phyloP scores from a whole-genome alignment of 208 protist genomes.

The Sergeia podlipaevii region DNA sequence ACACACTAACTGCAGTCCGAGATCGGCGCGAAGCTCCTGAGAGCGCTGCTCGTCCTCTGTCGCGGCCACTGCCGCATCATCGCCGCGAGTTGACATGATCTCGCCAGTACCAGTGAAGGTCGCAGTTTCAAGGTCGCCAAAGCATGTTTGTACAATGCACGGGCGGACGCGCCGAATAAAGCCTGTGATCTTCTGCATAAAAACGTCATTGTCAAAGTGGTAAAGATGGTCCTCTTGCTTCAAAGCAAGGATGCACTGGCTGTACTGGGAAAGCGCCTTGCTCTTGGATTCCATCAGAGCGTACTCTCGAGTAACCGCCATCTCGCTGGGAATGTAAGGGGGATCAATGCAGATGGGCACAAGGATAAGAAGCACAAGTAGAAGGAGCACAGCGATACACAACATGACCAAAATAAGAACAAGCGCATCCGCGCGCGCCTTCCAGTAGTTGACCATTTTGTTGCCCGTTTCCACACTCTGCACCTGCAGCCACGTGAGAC shows the following conservation, averaged over 20 bases:
- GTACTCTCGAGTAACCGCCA: no score
- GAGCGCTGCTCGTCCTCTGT: not conserved
- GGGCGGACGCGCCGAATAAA: constrained; percentile 1
- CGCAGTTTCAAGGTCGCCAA: constrained; percentile 16
- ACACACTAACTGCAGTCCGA: constrained; percentile 3
- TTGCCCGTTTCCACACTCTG: no score
- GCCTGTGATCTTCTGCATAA: not conserved
- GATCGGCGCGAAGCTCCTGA: constrained; percentile 3
- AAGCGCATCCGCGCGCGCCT: no score
- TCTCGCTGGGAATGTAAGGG: no score
- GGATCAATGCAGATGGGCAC: no score
- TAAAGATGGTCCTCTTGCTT: not conserved
- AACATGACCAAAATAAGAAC: no score
- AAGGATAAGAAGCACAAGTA: no score
- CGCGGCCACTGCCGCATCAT: not conserved
- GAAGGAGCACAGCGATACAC: no score
- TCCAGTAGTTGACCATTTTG: no score
- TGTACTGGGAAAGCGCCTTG: constrained; percentile 4
- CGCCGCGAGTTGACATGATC: not conserved
- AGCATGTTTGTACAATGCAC: constrained; percentile 8
- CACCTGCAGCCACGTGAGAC: no score
- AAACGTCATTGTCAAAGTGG: not conserved
- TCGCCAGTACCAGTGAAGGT: constrained; percentile 2
- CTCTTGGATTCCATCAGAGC: no score
- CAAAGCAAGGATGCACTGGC: not conserved